A percentile compares a stretch with the other conserved stretches of the same genome.
Evolutionary conservation across 768 basidiomycete species (phyloP).

Genomic region (Dacryopinax spathularia): DNA sequence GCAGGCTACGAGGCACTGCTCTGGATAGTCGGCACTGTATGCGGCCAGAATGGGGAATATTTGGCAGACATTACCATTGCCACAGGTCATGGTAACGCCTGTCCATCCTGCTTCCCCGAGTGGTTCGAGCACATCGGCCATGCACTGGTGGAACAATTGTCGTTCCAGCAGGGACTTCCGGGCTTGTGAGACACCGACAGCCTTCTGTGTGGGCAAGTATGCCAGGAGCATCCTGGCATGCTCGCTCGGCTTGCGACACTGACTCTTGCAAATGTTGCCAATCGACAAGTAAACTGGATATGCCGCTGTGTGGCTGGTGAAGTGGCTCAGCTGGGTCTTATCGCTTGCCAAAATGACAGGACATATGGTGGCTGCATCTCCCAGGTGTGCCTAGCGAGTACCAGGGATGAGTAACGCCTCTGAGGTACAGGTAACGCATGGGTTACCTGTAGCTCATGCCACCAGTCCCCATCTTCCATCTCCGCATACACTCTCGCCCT

Average conservation of each 20-base stretch:
- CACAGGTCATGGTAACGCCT: constrained; percentile 26
- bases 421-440: too few species aligned
- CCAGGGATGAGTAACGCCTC: too few species aligned
- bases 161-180: not conserved
- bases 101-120: constrained; percentile 21
- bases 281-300: not conserved
- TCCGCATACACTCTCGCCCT: too few species aligned
- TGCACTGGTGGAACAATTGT: constrained; percentile 4
- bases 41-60: constrained; percentile 30
- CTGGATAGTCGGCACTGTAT: constrained; percentile 19
- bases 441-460: too few species aligned
- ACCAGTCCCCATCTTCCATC: too few species aligned
- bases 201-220: not conserved
- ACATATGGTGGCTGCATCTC: too few species aligned
- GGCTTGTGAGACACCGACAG: not conserved
- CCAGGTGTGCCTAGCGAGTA: too few species aligned
- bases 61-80: constrained; percentile 24
- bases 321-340: too few species aligned
- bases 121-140: constrained; percentile 10
- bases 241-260: not conserved
- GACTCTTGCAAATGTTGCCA: not conserved
- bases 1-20: constrained; percentile 17
- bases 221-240: not conserved
- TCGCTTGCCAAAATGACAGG: too few species aligned
- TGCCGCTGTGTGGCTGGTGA: too few species aligned